Base-by-base conservation (phyloP, 192 early-diverging fungal genomes). In the Coemansia javaensis region DNA sequence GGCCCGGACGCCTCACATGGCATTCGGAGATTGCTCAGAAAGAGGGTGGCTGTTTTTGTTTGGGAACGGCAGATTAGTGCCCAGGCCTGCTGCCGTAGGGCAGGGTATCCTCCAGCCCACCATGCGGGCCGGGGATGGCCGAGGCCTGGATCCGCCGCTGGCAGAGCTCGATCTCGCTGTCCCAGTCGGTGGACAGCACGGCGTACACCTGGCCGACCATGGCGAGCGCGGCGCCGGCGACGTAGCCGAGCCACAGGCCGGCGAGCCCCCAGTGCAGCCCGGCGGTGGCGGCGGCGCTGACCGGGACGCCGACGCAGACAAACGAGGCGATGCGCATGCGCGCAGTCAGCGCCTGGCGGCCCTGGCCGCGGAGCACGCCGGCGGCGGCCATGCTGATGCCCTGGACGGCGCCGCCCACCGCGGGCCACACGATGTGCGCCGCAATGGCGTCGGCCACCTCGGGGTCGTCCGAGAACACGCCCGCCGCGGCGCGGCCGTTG, bases 221-320 rank as follows among this genome's bases (percentile, higher is more conserved):
- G 1, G 49, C 45, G 4, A 39, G 20, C 6, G 51, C 7, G 4
- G 56, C 31, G 14, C 68, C 80, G 15, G 75, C 45, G 32, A 75
- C 59, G n/a, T 84, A 63, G 5, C 81, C 79, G 1, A 60, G 33
- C 87, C 87, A 89, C 18, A 89, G 65, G 7, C 87, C 87, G 10
- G 73, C 69, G 13, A 89, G 75, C 1, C 77, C 75, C 78, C 75
- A 80, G 6, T 67, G 47, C 24, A 75, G 34, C 36, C 69, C 57
- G 44, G 82, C 58, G 5, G 64, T 60, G 7, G 61, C 46, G 14
- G 65, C 43, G 2, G 66, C 50, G 8, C 79, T 71, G 12, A 82
- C 31, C 12, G 81, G 81, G 14, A 82, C 7, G 7, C 55, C 66
- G 15, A 79, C 41, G 11, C 58, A 13, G n/a, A 74, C 42, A 51